Evolutionary conservation across 441 rosid genomes (phyloP).

Genomic region (Adansonia grandidieri): DNA sequence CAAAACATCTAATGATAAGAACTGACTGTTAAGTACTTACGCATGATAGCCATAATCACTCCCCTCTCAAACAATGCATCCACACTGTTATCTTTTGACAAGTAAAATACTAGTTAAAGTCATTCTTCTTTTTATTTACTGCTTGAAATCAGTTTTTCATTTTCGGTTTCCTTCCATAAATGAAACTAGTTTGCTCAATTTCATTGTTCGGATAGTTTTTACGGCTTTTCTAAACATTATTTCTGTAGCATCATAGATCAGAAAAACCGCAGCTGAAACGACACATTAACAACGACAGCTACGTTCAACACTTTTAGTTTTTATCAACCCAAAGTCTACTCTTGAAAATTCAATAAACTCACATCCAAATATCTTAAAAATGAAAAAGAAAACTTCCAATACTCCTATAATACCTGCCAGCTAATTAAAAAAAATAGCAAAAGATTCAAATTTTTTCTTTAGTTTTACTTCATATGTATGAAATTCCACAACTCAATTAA

Average conservation of each 20-base stretch:
- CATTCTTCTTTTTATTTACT: background rate
- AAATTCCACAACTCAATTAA: background rate
- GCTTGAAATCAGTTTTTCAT: background rate
- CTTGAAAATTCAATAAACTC: background rate
- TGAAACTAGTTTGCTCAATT: constrained; percentile 2
- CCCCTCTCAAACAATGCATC: background rate
- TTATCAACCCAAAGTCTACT: background rate
- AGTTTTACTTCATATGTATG: constrained; percentile 9
- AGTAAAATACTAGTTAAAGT: background rate
- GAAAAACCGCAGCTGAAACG: background rate
- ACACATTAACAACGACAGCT: background rate
- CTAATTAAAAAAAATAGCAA: background rate
- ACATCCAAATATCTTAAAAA: background rate
- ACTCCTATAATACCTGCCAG: background rate
- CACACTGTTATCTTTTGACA: constrained; percentile 7
- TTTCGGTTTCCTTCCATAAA: background rate
- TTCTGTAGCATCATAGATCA: background rate
- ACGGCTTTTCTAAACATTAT: background rate
- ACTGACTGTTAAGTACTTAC: background rate
- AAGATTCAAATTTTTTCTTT: background rate
- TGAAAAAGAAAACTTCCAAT: background rate
- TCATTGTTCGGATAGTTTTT: background rate
- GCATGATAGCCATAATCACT: background rate
- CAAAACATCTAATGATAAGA: background rate
- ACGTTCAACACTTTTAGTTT: background rate